Evolutionary conservation across 2,329 filamentous ascomycete genomes (phyloP), one percentile per base, ranked within the genome.

Genomic region (Nemania sp.): DNA sequence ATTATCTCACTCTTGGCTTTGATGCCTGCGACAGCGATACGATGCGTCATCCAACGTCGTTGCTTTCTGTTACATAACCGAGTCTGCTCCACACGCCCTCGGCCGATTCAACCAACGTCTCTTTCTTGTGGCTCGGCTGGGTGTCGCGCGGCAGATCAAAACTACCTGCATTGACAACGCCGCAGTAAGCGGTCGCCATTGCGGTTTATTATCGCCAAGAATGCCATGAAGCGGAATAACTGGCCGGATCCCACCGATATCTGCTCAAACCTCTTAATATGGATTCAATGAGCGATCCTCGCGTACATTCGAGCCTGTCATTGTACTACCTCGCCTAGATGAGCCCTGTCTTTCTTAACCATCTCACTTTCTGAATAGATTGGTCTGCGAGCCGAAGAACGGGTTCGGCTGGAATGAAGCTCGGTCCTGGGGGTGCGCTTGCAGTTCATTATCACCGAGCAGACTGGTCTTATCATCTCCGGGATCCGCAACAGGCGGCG

Each of bases 391-490:
- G 7, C 71, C 74, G 55, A 69, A 73, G 52, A 78, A 72, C 1
- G 76, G 77, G 57, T 75, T 78, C 3, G 76, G 75, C 61, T 80
- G 76, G 56, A 75, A 78, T 0, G 65, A 64, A 28, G 56, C 49
- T 17, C 63, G 62, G 17, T 62, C 36, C 22, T 51, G 19, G 7
- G 49, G 39, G 36, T 57, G 52, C 26, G 65, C 57, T 47, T 68
- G 62, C 14, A 68, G 56, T 57, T 72, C 61, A 15, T 61, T 52
- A 1, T 50, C 62, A 30, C 56, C 60, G 34, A 65, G 50, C 36
- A 65, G 34, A n/a, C 46, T 41, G 14, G 41, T 40, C 46, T 63
- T 63, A 40, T 63, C 64, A 8, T 60, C 56, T 2, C 56, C 57
- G 19, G 50, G 45, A 19, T 57, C 61, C 4, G 56, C 48, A 12